Evolutionary conservation across 2,329 filamentous ascomycete species (phyloP), one percentile per base, ranked within the genome.

Genomic region (Beauveria sp.): DNA sequence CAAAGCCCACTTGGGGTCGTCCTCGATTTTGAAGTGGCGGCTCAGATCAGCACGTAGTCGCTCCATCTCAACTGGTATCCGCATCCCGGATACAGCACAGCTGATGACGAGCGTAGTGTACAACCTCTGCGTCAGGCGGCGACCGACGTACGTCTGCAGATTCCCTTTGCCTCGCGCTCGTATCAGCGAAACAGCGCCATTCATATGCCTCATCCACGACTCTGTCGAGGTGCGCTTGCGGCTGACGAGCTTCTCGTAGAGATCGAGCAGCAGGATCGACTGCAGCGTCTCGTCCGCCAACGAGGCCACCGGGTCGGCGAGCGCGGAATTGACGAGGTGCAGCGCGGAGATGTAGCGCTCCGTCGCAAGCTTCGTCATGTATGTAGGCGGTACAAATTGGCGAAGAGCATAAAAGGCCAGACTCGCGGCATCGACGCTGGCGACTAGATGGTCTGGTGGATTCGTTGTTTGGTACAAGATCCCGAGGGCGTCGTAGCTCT

Each of bases 171-270:
- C 65, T 16, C 66, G 63, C 14, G 63, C 52, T 7, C 62, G 54
- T 3, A 67, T 59, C 6, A 69, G 47, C 20, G 61, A 58, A n/a
- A 69, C 42, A 28, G 65, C 68, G 0, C 68, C 68, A 5, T 63
- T 61, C 6, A 67, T 60, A 16, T 70, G 68, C 42, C 63, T 68
- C 58, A 62, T 54, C 65, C 66, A 67, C 2, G 66, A 57, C 2
- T 56, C 40, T 1, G 58, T 50, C 1, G 51, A 43, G 3, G 24
- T n/a, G 3, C 47, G 62, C 5, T 65, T 57, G 8, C 66, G 65
- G 6, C 62, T 60, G 28, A 65, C 64, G 47, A 70, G 66, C 61
- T 69, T 70, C 63, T 70, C 68, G 49, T 67, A 70, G 40, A 69
- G 64, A 43, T 70, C 69, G 7, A 70, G 66, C 10, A 70, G 64